Evolutionary conservation across 2,329 filamentous ascomycete genomes (phyloP).

Genomic region (Magnaporthiopsis incrustans): DNA sequence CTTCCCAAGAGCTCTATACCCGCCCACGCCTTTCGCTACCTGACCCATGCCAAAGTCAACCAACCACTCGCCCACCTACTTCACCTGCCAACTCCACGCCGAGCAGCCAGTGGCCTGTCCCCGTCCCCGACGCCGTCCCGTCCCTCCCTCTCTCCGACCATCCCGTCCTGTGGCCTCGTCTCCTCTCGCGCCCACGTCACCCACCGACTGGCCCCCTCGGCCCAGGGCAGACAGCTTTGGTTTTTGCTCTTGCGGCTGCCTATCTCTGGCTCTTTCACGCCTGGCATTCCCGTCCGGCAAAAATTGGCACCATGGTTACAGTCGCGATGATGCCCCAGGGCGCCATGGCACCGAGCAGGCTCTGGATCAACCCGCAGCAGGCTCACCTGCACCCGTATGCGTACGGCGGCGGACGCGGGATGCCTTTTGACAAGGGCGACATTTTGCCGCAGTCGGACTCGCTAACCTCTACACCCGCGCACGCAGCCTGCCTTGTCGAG

Average conservation of each 20-base stretch:
- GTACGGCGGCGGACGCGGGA: background rate
- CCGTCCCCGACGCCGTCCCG: background rate
- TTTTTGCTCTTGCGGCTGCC: background rate
- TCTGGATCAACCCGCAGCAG: background rate
- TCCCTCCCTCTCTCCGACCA: background rate
- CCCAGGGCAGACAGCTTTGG: background rate
- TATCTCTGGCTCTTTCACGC: background rate
- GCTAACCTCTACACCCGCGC: background rate
- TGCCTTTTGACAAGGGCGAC: background rate
- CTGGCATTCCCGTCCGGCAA: background rate
- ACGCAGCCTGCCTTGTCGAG: slow-evolving; percentile 8
- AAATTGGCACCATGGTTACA: background rate
- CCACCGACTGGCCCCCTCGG: background rate
- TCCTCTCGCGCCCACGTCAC: background rate
- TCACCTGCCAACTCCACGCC: background rate
- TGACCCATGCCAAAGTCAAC: background rate
- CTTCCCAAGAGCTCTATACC: background rate
- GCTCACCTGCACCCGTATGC: background rate
- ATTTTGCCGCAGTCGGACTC: background rate
- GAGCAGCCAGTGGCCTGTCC: background rate
- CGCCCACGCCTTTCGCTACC: too few relatives aligned
- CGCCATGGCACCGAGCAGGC: background rate
- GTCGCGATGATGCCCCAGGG: background rate
- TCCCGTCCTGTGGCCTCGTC: background rate
- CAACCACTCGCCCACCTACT: background rate